A percentile compares a stretch with the other conserved stretches of the same genome.
Evolutionary conservation across 768 basidiomycete genomes (phyloP).

Genomic region (Boletus rubescentipes): DNA sequence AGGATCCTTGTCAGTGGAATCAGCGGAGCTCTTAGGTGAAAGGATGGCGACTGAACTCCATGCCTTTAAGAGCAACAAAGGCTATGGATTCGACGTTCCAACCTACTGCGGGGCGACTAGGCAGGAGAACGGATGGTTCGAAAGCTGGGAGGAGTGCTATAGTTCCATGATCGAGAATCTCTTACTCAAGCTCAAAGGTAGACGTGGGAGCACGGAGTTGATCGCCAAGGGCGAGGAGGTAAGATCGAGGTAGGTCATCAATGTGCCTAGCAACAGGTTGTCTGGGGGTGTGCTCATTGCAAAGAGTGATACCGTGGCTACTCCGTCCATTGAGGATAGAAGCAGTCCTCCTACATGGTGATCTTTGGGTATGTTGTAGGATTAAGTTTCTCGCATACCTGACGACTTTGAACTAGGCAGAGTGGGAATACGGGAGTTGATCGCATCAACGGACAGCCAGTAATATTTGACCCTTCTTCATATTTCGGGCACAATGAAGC

Average conservation of each 20-base stretch:
- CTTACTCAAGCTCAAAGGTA: constrained; percentile 43
- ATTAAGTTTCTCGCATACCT: background rate
- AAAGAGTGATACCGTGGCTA: constrained; percentile 72
- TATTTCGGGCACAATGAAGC: constrained; percentile 82
- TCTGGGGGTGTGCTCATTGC: constrained; percentile 6
- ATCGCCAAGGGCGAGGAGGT: constrained; percentile 53
- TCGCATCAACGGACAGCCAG: constrained; percentile 48
- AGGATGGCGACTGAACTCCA: constrained; percentile 71
- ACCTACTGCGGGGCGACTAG: constrained; percentile 77
- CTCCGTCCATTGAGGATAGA: constrained; percentile 55
- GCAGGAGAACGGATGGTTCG: constrained; percentile 70
- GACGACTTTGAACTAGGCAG: constrained; percentile 34
- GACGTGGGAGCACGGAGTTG: constrained; percentile 44
- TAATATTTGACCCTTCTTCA: constrained; percentile 78
- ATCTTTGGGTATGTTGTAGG: constrained; percentile 63
- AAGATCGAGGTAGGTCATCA: constrained; percentile 44
- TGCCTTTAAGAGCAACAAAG: constrained; percentile 46
- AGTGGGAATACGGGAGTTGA: constrained; percentile 75
- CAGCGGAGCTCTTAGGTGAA: constrained; percentile 53
- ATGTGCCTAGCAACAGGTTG: background rate
- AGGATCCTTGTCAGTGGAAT: constrained; percentile 40
- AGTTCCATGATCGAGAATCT: constrained; percentile 60
- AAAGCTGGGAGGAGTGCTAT: constrained; percentile 71
- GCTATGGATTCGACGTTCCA: constrained; percentile 71
- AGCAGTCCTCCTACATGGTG: constrained; percentile 76